These are phyloP conservation scores for Collybia nuda DNA, from an alignment of 768 basidiomycete species.

Conservation along the genomic window DNA sequence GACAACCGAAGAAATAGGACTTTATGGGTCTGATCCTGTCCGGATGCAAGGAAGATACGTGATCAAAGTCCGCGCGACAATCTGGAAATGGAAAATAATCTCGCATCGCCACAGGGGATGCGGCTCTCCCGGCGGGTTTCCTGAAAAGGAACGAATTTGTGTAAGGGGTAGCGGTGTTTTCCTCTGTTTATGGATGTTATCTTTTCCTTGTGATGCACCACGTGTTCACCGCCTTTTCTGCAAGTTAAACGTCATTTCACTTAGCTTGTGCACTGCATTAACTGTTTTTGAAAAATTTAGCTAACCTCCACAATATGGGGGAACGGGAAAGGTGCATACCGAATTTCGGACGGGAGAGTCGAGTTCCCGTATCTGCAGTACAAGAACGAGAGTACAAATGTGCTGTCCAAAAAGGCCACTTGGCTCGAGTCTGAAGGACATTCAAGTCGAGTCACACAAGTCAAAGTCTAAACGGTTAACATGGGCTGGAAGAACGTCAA, in stretches of 20 bases:
- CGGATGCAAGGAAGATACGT: constrained; percentile 10
- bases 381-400: constrained; percentile 15
- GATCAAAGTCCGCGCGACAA: not conserved
- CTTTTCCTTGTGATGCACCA: constrained; percentile 12
- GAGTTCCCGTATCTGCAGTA: constrained; percentile 18
- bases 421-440: constrained; percentile 1
- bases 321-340: constrained; percentile 9
- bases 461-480: constrained; percentile 18
- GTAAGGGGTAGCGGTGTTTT: constrained; percentile 18
- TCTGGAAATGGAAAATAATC: constrained; percentile 1
- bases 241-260: constrained; percentile 16
- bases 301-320: constrained; percentile 18
- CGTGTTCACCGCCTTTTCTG: constrained; percentile 25
- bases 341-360: constrained; percentile 22
- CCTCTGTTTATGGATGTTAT: constrained; percentile 13
- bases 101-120: constrained; percentile 29
- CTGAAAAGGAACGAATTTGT: too few species aligned
- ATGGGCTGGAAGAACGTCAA: constrained; percentile 71
- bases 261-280: constrained; percentile 32
- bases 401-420: constrained; percentile 10
- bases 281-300: constrained; percentile 16
- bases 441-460: constrained; percentile 12
- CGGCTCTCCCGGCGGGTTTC: constrained; percentile 20
- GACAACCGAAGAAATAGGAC: not conserved
- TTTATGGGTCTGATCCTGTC: constrained; percentile 3